Evolutionary conservation across 202 grass and related monocot species (phyloP).

Genomic region (Panicum virgatum): DNA sequence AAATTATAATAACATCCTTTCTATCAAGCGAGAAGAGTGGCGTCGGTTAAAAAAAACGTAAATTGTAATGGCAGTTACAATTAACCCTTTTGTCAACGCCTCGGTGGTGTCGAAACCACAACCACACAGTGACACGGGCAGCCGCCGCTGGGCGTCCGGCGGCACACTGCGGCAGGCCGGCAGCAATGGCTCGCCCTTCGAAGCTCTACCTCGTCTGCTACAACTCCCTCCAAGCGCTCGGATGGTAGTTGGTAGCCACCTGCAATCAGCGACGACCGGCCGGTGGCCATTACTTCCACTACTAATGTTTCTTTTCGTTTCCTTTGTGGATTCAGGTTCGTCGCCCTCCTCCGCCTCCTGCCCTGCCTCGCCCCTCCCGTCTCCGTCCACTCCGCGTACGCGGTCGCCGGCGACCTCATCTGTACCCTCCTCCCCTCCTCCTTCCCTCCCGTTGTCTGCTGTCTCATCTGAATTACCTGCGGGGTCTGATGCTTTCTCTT

Average conservation of each 20-base stretch:
- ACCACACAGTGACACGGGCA: neutral
- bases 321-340: slow-evolving; percentile 52
- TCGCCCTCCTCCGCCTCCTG: slow-evolving; percentile 59
- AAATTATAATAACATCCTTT: no score
- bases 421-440: slow-evolving; percentile 41
- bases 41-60: no score
- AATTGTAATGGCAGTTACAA: no score
- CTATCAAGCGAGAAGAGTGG: no score
- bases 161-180: slow-evolving; percentile 6
- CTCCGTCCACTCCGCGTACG: slow-evolving; percentile 51
- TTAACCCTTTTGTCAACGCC: no score
- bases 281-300: neutral
- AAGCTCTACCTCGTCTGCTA: slow-evolving; percentile 81
- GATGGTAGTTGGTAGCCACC: slow-evolving; percentile 77
- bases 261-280: neutral
- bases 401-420: slow-evolving; percentile 70
- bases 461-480: neutral
- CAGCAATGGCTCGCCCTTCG: slow-evolving; percentile 50
- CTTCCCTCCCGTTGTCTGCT: neutral
- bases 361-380: slow-evolving; percentile 28
- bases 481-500: neutral
- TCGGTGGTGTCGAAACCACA: neutral
- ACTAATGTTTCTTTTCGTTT: slow-evolving; percentile 6
- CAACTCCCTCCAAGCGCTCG: slow-evolving; percentile 71
- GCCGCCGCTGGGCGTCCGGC: neutral